A percentile compares a stretch with the other conserved stretches of the same genome.
These are phyloP conservation scores for Aegilops sharonensis DNA, from an alignment of 176 grass and related monocot genomes.

Conservation along the genomic window DNA sequence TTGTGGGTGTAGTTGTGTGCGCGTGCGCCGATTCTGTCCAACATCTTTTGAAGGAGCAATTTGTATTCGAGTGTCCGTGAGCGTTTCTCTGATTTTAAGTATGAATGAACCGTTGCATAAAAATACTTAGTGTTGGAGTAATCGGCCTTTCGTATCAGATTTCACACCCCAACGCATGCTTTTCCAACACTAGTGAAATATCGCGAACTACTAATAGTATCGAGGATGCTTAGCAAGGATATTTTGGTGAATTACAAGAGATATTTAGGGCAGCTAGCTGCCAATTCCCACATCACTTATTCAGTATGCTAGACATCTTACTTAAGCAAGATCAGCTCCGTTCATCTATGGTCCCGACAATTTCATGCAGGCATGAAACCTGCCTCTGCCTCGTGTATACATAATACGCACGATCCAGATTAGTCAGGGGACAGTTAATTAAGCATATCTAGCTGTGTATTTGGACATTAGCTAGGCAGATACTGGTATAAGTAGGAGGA, in stretches of 20 bases:
- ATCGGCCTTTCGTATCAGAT: too few relatives aligned
- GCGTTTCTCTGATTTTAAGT: too few relatives aligned
- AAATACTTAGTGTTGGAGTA: too few relatives aligned
- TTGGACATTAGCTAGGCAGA: background rate
- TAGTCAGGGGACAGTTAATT: background rate
- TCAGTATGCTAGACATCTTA: background rate
- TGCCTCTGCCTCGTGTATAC: background rate
- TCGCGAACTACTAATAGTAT: background rate
- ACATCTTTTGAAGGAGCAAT: too few relatives aligned
- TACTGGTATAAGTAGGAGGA: background rate
- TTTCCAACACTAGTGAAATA: background rate
- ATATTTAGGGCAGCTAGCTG: slow-evolving; percentile 6
- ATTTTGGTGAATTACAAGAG: background rate
- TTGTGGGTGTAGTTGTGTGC: too few relatives aligned
- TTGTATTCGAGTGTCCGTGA: too few relatives aligned
- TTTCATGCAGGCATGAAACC: background rate
- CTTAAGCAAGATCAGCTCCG: background rate
- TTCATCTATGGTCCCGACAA: background rate
- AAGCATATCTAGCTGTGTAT: background rate
- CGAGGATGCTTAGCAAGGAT: background rate
- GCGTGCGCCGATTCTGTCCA: too few relatives aligned
- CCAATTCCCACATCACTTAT: background rate
- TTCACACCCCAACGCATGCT: background rate
- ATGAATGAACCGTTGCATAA: too few relatives aligned
- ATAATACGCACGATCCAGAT: background rate